Conservation (phyloP, 225 moss, liverwort and hornwort genomes). For the Straminergon stramineum region DNA sequence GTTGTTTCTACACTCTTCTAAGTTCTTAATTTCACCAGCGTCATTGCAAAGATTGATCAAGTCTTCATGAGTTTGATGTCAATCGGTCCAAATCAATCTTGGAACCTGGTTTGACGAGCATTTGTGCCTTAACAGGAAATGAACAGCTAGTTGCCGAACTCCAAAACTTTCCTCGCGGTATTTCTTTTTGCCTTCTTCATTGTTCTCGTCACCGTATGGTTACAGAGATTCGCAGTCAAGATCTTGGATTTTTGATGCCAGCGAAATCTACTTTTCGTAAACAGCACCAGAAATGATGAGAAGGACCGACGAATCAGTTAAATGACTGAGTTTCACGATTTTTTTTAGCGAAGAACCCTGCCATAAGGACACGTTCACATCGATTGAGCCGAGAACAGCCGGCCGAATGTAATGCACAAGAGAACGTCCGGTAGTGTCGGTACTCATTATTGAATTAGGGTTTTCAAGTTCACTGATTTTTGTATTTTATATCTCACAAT, state of each 20-base stretch:
- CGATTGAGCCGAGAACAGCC: neutral
- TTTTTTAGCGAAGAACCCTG: neutral
- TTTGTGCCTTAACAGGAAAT: neutral
- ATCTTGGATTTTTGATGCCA: neutral
- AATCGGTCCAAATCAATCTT: neutral
- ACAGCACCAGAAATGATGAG: neutral
- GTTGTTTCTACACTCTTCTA: neutral
- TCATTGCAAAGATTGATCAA: neutral
- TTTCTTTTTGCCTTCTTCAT: neutral
- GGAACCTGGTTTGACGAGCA: neutral
- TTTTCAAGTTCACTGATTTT: neutral
- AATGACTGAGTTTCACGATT: neutral
- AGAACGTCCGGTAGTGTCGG: neutral
- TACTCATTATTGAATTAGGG: neutral
- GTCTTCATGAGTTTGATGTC: neutral
- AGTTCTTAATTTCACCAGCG: neutral
- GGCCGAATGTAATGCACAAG: neutral
- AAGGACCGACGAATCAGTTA: neutral
- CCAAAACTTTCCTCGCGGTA: neutral
- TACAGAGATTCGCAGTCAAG: neutral
- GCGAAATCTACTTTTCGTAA: neutral
- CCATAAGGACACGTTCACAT: neutral
- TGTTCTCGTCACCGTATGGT: neutral
- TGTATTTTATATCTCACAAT: neutral
- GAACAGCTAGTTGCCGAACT: neutral